Percentiles rank a stretch among this genome's conserved stretches.
Evolutionary conservation across 805 yeast species (phyloP).

Genomic region (Saturnispora kantuleensis): DNA sequence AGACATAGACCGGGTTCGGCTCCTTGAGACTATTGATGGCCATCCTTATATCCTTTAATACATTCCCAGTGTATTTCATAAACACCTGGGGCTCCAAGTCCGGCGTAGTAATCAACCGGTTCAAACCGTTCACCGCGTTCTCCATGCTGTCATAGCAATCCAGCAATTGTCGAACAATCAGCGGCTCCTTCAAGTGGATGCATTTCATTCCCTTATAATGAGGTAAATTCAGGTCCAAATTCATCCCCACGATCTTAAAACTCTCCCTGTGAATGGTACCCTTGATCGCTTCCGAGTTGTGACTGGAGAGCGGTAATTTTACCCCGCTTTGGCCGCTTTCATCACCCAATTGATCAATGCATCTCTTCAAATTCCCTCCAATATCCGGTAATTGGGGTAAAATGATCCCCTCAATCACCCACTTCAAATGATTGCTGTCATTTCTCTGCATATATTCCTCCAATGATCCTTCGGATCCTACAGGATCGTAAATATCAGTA

Average conservation of each 20-base stretch:
- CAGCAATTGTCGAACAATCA: conserved; percentile 34
- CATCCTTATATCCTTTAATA: conserved; percentile 24
- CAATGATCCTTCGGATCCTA: conserved; percentile 4
- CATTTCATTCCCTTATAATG: conserved; percentile 30
- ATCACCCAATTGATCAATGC: conserved; percentile 29
- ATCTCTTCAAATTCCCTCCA: conserved; percentile 32
- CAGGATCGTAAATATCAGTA: conserved; percentile 16
- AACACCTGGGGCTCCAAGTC: conserved; percentile 17
- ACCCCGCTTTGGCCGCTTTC: conserved; percentile 32
- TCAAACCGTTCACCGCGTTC: conserved; percentile 35
- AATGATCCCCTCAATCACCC: conserved; percentile 40
- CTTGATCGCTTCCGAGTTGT: conserved; percentile 45
- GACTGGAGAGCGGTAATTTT: conserved; percentile 48
- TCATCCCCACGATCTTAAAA: conserved; percentile 40
- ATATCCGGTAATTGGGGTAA: conserved; percentile 39
- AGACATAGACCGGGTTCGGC: conserved; percentile 45
- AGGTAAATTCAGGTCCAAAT: conserved; percentile 29
- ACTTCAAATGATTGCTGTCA: conserved; percentile 26
- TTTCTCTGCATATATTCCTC: conserved; percentile 8
- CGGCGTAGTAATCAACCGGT: conserved; percentile 23
- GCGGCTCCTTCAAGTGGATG: conserved; percentile 30
- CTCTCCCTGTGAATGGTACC: conserved; percentile 54
- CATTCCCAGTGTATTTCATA: conserved; percentile 18
- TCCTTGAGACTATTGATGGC: conserved; percentile 34
- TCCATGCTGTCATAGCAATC: conserved; percentile 28